These are phyloP conservation scores for Kurtzmaniella quercitrusa DNA, from an alignment of 1,139 yeast genomes.

Conservation along the genomic window DNA sequence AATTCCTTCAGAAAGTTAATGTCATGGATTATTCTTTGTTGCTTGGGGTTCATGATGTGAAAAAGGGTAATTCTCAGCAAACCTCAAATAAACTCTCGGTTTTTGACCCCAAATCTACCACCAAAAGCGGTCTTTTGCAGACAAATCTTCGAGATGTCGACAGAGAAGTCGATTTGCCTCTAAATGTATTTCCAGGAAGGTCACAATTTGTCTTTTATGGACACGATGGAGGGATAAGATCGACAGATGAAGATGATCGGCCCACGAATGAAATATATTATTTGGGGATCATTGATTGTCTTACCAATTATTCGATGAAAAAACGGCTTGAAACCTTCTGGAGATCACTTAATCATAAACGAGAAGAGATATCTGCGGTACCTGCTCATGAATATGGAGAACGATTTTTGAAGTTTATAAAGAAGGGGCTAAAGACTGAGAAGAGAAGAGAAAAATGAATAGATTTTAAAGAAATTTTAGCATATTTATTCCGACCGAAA, in stretches of 20 bases:
- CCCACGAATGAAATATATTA: constrained; percentile 76
- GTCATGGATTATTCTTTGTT: constrained; percentile 95
- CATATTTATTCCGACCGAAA: background rate
- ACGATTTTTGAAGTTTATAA: constrained; percentile 72
- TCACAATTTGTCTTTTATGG: constrained; percentile 61
- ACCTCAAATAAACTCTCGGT: constrained; percentile 31
- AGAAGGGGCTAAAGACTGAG: constrained; percentile 25
- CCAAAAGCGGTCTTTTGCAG: constrained; percentile 38
- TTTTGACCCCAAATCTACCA: constrained; percentile 43
- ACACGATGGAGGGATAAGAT: constrained; percentile 82
- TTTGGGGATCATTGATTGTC: constrained; percentile 89
- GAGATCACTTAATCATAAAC: constrained; percentile 67
- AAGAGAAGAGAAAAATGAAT: constrained; percentile 7
- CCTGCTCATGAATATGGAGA: constrained; percentile 91
- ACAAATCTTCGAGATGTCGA: constrained; percentile 47
- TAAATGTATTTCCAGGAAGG: constrained; percentile 45
- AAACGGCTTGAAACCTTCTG: constrained; percentile 85
- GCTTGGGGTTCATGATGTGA: constrained; percentile 79
- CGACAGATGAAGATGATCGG: constrained; percentile 61
- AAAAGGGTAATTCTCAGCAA: constrained; percentile 45
- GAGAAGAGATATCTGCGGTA: constrained; percentile 76
- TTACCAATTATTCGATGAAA: constrained; percentile 75
- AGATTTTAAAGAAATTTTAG: no score
- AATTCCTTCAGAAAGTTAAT: constrained; percentile 64
- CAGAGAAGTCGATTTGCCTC: constrained; percentile 39